Evolutionary conservation across 306 rosid species (phyloP), one percentile per base, ranked within the genome.

Genomic region (Cucumis cinereus): DNA sequence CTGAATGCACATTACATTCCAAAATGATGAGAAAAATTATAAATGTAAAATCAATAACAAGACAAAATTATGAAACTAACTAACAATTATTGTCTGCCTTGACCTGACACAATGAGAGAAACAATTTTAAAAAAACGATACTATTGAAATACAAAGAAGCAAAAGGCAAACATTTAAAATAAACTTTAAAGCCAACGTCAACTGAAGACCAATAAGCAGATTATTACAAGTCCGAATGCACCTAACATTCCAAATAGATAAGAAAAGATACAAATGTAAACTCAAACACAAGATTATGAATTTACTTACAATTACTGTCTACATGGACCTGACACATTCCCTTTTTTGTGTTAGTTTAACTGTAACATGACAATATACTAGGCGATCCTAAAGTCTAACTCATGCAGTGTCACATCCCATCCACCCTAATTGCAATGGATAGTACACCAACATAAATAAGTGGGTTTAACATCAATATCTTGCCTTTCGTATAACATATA

Each of bases 221-320:
- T 69, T 67, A 93, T 76, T 57, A 79, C 22, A 66, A 30, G 93
- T 88, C 98, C 89, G 77, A 77, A 50, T 33, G 24, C 74, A 78
- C 61, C 73, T 26, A 38, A 58, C 41, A 60, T 50, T 62, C 7
- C 41, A 62, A 24, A 15, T 20, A 14, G 20, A 41, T 75, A 10
- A 76, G 19, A 66, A 52, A 54, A 56, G 16, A 23, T 23, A 70
- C 45, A 23, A 68, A 41, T 7, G 55, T 20, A 36, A 56, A n/a
- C 14, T 36, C 67, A 74, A 14, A 13, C n/a, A 43, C 62, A 17
- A 74, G 66, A 55, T 74, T 60, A 30, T 14, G 67, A 60, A 87
- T 88, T 87, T 88, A 85, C 87, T 82, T 75, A 88, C 71, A 73
- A 91, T 74, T 45, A 74, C 11, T 69, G 89, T 88, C 98, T 93